phyloP scores from a whole-genome alignment of 441 rosid genomes.

The Croton laevigatus region DNA sequence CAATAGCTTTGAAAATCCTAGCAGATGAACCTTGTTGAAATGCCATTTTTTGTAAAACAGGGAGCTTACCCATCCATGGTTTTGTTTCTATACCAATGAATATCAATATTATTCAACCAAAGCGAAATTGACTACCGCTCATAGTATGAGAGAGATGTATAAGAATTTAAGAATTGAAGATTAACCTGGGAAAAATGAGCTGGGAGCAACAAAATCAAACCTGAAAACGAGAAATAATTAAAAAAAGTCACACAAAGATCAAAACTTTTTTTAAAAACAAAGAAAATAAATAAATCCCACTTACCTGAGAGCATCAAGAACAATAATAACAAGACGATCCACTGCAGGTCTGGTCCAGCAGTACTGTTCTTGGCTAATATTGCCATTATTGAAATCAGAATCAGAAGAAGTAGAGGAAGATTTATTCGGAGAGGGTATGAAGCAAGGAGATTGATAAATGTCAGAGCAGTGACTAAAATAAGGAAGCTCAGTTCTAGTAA shows the following conservation, averaged over 20 bases:
- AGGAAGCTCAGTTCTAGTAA: conserved; percentile 95
- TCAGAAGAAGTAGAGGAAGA: conserved; percentile 3
- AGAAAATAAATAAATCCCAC: neutral
- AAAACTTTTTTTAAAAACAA: neutral
- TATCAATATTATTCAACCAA: neutral
- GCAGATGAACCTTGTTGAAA: conserved; percentile 54
- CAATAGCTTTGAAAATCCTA: conserved; percentile 86
- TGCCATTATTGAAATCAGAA: neutral
- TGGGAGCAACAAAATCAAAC: conserved; percentile 88
- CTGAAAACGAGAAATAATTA: conserved; percentile 29
- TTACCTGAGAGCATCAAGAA: conserved; percentile 88
- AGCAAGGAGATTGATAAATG: conserved; percentile 64
- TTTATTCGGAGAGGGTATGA: conserved; percentile 10
- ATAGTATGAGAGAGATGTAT: neutral
- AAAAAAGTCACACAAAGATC: conserved; percentile 1
- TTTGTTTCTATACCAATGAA: conserved; percentile 37
- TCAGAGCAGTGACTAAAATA: conserved; percentile 68
- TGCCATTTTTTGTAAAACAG: conserved; percentile 72
- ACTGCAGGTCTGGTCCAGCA: conserved; percentile 82
- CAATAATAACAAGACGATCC: conserved; percentile 71
- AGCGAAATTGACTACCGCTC: neutral
- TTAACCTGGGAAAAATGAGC: conserved; percentile 64
- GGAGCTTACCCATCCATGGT: conserved; percentile 92
- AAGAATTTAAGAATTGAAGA: neutral
- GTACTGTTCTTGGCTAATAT: neutral